Evolutionary conservation across 768 basidiomycete genomes (phyloP).

Genomic region (Cubamyces sp.): DNA sequence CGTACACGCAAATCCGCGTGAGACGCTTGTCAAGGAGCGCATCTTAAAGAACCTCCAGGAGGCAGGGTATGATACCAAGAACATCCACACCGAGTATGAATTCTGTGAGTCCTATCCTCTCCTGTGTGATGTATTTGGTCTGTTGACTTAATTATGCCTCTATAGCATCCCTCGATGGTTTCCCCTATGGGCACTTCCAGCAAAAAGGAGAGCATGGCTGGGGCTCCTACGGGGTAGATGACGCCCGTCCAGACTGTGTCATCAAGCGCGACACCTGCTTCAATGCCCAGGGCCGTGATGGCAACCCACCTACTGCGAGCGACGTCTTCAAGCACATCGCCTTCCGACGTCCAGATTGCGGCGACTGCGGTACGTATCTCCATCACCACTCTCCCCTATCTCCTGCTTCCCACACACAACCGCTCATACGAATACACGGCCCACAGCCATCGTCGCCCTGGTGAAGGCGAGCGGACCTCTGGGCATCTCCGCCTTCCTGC

Average conservation of each 20-base stretch:
- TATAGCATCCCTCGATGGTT: slow-evolving; percentile 39
- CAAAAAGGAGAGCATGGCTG: slow-evolving; percentile 18
- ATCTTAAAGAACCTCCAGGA: slow-evolving; percentile 20
- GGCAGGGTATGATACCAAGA: slow-evolving; percentile 18
- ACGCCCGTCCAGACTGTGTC: slow-evolving; percentile 20
- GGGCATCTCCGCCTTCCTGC: slow-evolving; percentile 43
- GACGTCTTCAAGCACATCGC: slow-evolving; percentile 41
- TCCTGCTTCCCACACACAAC: not conserved
- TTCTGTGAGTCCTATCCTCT: slow-evolving; percentile 26
- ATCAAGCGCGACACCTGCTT: slow-evolving; percentile 32
- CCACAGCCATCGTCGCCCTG: slow-evolving; percentile 37
- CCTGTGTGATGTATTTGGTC: not conserved
- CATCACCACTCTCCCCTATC: not conserved
- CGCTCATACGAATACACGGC: too few relatives aligned
- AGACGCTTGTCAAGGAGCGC: slow-evolving; percentile 28
- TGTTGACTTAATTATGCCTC: not conserved
- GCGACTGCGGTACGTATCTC: slow-evolving; percentile 38
- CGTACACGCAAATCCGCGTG: slow-evolving; percentile 20
- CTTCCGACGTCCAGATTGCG: slow-evolving; percentile 38
- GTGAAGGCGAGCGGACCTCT: slow-evolving; percentile 35
- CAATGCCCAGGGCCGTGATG: slow-evolving; percentile 25
- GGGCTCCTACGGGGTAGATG: slow-evolving; percentile 19
- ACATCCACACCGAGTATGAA: slow-evolving; percentile 25
- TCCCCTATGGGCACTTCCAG: slow-evolving; percentile 34
- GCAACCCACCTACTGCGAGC: slow-evolving; percentile 25